Evolutionary conservation across 106 monocot genomes (phyloP).

Genomic region (Phalaenopsis aphrodite): DNA sequence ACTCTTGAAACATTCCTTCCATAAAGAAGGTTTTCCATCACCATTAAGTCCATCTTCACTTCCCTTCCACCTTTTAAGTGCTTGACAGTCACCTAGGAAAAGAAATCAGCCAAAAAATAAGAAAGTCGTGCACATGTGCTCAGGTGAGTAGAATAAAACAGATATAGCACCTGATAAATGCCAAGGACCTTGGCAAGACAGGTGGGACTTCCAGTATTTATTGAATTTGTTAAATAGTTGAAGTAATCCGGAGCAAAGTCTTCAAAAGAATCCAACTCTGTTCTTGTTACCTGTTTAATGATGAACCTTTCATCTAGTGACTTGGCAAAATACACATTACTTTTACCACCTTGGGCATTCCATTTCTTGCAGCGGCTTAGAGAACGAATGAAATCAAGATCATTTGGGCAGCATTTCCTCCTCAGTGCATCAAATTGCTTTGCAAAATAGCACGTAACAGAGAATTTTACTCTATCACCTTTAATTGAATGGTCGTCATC

Average conservation of each 20-base stretch:
- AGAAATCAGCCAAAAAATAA: neutral
- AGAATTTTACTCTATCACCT: constrained; percentile 59
- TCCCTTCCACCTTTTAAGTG: constrained; percentile 74
- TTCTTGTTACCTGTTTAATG: constrained; percentile 85
- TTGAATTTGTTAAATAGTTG: constrained; percentile 58
- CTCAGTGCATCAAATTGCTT: constrained; percentile 67
- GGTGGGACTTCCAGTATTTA: constrained; percentile 71
- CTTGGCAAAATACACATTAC: constrained; percentile 94
- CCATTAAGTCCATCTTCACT: constrained; percentile 79
- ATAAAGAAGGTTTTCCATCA: constrained; percentile 91
- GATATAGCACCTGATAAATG: constrained; percentile 66
- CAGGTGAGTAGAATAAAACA: neutral
- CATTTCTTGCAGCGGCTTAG: constrained; percentile 85
- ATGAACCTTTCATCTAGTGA: constrained; percentile 90
- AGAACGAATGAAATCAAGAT: constrained; percentile 62
- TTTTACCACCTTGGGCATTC: constrained; percentile 95
- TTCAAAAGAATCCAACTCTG: constrained; percentile 92
- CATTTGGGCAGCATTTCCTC: constrained; percentile 67
- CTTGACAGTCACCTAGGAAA: constrained; percentile 53
- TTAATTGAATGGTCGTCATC: constrained; percentile 65
- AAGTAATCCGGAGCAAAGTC: constrained; percentile 82
- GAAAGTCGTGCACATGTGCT: neutral
- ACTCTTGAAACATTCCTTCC: constrained; percentile 63
- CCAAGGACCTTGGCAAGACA: constrained; percentile 88
- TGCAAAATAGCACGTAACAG: constrained; percentile 89